Evolutionary conservation across 257 asterid genomes (phyloP), one percentile per base, ranked within the genome.

Genomic region (Knoxia roxburghii): DNA sequence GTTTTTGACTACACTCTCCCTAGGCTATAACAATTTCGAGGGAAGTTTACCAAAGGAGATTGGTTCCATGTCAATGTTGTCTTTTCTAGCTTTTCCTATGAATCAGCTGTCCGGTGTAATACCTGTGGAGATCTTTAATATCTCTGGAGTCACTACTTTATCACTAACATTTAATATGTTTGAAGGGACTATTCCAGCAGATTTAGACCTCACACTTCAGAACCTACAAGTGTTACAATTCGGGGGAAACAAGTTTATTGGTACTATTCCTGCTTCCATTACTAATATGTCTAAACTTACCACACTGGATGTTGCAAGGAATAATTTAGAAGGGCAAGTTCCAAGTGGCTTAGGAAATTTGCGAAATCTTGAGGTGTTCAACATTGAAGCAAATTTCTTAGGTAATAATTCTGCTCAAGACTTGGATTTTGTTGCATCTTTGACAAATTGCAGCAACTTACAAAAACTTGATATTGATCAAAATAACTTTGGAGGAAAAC

Each of bases 241-340:
- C 3, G 20, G 11, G 17, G 21, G 4, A 1, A 68, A 68, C 62
- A 13, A 39, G 9, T 67, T 67, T 27, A 5, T 6, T 14, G 71
- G 71, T 13, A 67, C 6, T 17, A 68, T 55, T 41, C 65, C 72
- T 12, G 8, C 17, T 40, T 56, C 65, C 0, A 29, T 56, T 15
- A 7, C n/a, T 41, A 68, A 68, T 68, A 30, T 63, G 23, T 24
- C 65, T 17, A 57, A 29, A 6, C 72, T 68, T 40, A 14, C 4
- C 8, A 6, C 23, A 61, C 23, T 78, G 11, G 58, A 62, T 7
- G 54, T 76, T 30, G 32, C 9, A 32, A 3, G 7, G 0, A 77
- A 81, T 20, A 70, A 68, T 40, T 67, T 82, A 21, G 49, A 69
- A 33, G 82, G 84, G n/a, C n/a, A n/a, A n/a, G n/a, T n/a, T n/a